Conservation (phyloP, 225 moss, liverwort and hornwort species). For the Takakia lepidozioides region DNA sequence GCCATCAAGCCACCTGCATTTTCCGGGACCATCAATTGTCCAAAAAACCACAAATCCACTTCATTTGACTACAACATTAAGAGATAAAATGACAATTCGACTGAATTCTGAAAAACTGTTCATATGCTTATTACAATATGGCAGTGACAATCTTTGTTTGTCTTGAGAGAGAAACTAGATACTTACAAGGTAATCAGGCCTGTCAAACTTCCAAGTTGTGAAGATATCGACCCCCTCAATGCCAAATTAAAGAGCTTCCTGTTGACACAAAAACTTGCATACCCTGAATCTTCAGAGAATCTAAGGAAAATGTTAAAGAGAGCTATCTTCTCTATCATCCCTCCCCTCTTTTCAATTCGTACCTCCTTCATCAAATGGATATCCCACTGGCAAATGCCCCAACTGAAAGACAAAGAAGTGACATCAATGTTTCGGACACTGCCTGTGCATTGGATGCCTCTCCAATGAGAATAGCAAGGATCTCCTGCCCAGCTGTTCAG, state of each 20-base stretch:
- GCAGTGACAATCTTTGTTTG: no score
- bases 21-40: background rate
- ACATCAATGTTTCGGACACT: slow-evolving; percentile 8
- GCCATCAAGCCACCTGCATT: slow-evolving; percentile 34
- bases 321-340: background rate
- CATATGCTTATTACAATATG: no score
- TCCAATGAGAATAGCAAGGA: slow-evolving; percentile 25
- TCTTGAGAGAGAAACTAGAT: no score
- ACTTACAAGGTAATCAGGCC: slow-evolving; percentile 31
- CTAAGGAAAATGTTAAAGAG: background rate
- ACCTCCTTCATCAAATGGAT: background rate
- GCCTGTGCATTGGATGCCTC: slow-evolving; percentile 27
- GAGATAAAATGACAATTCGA: background rate
- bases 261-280: background rate
- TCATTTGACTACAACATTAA: background rate
- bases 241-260: slow-evolving; percentile 21
- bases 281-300: background rate
- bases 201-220: slow-evolving; percentile 20
- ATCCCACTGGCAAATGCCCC: background rate
- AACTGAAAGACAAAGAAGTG: slow-evolving; percentile 7
- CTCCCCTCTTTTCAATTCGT: background rate
- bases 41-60: background rate
- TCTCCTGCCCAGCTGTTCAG: slow-evolving; percentile 31
- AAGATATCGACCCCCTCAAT: slow-evolving; percentile 15
- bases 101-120: background rate